Evolutionary conservation across 148 eudicot genomes (phyloP).

Genomic region (Talinum fruticosum): DNA sequence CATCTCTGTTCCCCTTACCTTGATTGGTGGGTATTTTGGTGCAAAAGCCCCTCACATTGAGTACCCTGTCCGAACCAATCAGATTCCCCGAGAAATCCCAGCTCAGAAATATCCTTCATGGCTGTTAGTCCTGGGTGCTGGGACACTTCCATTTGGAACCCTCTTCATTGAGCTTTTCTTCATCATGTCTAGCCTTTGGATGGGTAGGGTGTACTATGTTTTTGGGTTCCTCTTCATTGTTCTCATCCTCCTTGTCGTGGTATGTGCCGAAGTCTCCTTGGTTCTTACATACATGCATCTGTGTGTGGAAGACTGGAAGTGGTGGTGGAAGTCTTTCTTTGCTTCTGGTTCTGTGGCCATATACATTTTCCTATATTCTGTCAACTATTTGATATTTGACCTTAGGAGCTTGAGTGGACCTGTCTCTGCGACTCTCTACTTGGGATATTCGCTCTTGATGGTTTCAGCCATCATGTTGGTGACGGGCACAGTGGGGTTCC

Average conservation of each 20-base stretch:
- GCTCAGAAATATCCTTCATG: conserved; percentile 80
- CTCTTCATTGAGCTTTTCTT: conserved; percentile 85
- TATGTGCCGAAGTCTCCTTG: conserved; percentile 75
- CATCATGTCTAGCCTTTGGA: conserved; percentile 86
- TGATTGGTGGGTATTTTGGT: conserved; percentile 75
- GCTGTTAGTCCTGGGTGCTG: conserved; percentile 78
- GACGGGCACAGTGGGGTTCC: conserved; percentile 78
- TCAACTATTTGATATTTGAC: conserved; percentile 72
- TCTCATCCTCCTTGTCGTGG: conserved; percentile 63
- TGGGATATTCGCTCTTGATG: conserved; percentile 81
- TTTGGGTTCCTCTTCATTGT: conserved; percentile 72
- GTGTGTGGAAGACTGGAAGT: conserved; percentile 81
- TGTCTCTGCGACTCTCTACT: conserved; percentile 73
- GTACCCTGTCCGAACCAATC: conserved; percentile 75
- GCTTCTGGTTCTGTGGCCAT: conserved; percentile 84
- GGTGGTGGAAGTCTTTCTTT: conserved; percentile 95
- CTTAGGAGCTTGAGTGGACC: conserved; percentile 84
- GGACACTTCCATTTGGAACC: conserved; percentile 80
- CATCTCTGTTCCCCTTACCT: conserved; percentile 74
- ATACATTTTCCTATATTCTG: conserved; percentile 71
- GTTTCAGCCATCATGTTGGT: conserved; percentile 72
- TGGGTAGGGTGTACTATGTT: conserved; percentile 85
- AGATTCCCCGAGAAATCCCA: conserved; percentile 80
- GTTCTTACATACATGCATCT: conserved; percentile 84
- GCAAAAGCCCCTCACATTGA: conserved; percentile 78